Evolutionary conservation across 2,329 filamentous ascomycete species (phyloP).

Genomic region (Penicillium thymicola): DNA sequence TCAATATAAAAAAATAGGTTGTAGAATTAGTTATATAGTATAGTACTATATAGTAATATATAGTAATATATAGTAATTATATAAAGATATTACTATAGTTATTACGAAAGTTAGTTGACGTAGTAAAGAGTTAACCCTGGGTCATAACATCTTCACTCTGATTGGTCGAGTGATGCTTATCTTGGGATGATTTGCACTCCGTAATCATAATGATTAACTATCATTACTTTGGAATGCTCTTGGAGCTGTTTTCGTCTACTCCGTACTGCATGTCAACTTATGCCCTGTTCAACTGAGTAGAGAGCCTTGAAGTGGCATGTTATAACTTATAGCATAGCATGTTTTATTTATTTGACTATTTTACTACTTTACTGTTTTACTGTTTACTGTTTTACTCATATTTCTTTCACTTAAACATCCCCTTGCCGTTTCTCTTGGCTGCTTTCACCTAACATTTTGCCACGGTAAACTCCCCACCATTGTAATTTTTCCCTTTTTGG

Average conservation of each 20-base stretch:
- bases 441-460: constrained; percentile 15
- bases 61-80: too few species aligned
- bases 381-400: not conserved
- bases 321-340: not conserved
- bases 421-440: constrained; percentile 7
- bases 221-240: constrained; percentile 16
- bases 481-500: constrained; percentile 24
- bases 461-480: constrained; percentile 20
- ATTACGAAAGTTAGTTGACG: constrained; percentile 25
- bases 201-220: constrained; percentile 27
- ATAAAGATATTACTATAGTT: too few species aligned
- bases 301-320: not conserved
- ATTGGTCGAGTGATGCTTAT: constrained; percentile 35
- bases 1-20: not conserved
- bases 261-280: not conserved
- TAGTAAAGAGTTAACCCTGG: constrained; percentile 37
- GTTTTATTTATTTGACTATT: not conserved
- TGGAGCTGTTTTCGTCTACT: not conserved
- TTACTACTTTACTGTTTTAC: not conserved
- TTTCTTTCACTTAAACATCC: not conserved
- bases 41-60: too few species aligned
- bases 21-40: not conserved
- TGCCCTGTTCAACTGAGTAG: too few species aligned
- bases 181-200: constrained; percentile 22
- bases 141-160: constrained; percentile 29